Conservation (phyloP, 352 stramenopile genomes). For the Phytopythium boreale region DNA sequence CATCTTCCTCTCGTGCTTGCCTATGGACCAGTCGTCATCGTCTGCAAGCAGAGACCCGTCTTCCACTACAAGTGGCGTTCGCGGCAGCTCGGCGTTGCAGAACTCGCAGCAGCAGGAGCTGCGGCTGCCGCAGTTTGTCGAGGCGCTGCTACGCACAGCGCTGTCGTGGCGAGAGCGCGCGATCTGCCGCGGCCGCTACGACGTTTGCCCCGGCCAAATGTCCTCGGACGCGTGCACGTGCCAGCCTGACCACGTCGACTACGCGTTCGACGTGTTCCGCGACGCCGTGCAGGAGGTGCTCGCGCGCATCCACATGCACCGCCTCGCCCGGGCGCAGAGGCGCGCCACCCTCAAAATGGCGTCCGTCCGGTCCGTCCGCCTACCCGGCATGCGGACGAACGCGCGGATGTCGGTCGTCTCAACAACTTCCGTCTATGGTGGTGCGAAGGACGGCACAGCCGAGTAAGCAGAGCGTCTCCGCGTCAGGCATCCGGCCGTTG, state of each 20-base stretch:
- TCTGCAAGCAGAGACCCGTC: too few species aligned
- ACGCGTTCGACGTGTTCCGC: constrained; percentile 42
- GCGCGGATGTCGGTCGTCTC: neutral
- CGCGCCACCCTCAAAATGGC: constrained; percentile 31
- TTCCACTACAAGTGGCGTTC: constrained; percentile 9
- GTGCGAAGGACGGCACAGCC: neutral
- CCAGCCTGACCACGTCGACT: constrained; percentile 15
- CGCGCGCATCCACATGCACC: constrained; percentile 25
- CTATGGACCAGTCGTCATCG: constrained; percentile 12
- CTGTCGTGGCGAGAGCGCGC: constrained; percentile 43
- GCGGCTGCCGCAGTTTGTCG: constrained; percentile 45
- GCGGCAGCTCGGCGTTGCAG: neutral
- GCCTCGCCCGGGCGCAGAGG: constrained; percentile 20
- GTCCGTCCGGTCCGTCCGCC: constrained; percentile 13
- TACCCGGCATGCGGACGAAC: neutral
- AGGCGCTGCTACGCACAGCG: constrained; percentile 44
- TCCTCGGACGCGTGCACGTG: constrained; percentile 47
- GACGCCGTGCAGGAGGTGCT: constrained; percentile 46
- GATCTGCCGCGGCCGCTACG: constrained; percentile 46
- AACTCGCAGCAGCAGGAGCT: constrained; percentile 21
- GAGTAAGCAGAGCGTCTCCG: too few species aligned
- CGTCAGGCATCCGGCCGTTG: neutral
- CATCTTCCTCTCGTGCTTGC: constrained; percentile 59
- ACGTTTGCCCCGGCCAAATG: constrained; percentile 52
- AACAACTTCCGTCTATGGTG: neutral